phyloP scores from a whole-genome alignment of 257 asterid species.

The Lycium barbarum region DNA sequence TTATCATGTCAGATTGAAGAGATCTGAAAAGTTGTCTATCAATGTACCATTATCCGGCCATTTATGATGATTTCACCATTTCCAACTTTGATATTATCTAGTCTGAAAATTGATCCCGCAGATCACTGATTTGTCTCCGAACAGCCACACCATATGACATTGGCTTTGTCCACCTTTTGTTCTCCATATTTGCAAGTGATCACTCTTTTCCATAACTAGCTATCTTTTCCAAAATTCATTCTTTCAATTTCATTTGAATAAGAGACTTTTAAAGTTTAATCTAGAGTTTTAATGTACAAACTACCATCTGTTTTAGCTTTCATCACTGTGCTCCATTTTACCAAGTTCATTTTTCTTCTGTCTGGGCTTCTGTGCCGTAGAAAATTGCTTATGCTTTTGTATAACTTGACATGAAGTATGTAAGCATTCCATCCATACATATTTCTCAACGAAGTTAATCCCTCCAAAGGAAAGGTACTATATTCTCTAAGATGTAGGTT shows the following conservation, averaged over 20 bases:
- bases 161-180: conserved; percentile 15
- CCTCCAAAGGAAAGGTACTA: not conserved
- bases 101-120: not conserved
- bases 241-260: not conserved
- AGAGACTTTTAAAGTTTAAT: not conserved
- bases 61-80: not conserved
- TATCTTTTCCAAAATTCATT: not conserved
- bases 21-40: not conserved
- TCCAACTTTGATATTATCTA: not conserved
- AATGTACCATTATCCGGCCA: not conserved
- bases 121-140: not conserved
- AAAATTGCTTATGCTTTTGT: conserved; percentile 3
- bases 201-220: not conserved
- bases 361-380: not conserved
- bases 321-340: not conserved
- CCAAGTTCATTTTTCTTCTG: not conserved
- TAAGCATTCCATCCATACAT: not conserved
- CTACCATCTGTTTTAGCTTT: not conserved
- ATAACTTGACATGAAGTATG: not conserved
- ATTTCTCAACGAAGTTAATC: not conserved
- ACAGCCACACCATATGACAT: conserved; percentile 15
- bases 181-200: not conserved
- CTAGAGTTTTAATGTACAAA: conserved; percentile 1
- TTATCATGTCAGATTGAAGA: not conserved
- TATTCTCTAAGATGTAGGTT: not conserved